These are phyloP conservation scores for Thinopyrum elongatum DNA, from an alignment of 176 grass and related monocot genomes.

Conservation along the genomic window DNA sequence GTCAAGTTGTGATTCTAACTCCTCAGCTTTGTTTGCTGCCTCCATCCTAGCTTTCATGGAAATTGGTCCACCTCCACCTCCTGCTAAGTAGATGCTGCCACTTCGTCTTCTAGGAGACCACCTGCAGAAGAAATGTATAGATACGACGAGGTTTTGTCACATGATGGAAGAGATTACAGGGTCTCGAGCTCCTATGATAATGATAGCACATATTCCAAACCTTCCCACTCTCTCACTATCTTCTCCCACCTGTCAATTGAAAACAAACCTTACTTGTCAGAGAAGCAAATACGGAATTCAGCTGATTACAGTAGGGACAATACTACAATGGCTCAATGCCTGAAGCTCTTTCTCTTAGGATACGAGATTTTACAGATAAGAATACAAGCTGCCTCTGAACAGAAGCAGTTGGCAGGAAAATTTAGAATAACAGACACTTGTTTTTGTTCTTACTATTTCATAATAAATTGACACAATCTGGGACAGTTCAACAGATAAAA, in stretches of 20 bases:
- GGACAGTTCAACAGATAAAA: not conserved
- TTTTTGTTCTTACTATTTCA: not conserved
- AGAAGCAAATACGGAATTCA: not conserved
- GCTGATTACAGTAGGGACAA: not conserved
- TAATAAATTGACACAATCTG: not conserved
- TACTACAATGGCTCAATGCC: not conserved
- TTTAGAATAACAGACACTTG: not conserved
- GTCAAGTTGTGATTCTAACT: slow-evolving; percentile 61
- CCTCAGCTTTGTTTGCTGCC: slow-evolving; percentile 68
- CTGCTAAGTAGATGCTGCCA: slow-evolving; percentile 51
- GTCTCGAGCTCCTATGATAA: not conserved
- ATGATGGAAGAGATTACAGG: not conserved
- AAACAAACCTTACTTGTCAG: not conserved
- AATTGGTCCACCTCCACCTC: slow-evolving; percentile 24
- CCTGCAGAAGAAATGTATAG: not conserved
- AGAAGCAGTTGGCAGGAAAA: not conserved
- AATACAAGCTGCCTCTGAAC: not conserved
- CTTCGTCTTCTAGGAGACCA: slow-evolving; percentile 52
- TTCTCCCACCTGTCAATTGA: slow-evolving; percentile 37
- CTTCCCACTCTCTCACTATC: slow-evolving; percentile 42
- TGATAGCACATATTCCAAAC: slow-evolving; percentile 32
- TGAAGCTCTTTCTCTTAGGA: not conserved
- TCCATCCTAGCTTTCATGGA: slow-evolving; percentile 56
- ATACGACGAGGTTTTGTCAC: slow-evolving; percentile 7
- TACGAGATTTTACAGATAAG: not conserved